A percentile compares a stretch with the other conserved stretches of the same genome.
Conservation (phyloP, 2,329 filamentous ascomycete genomes). For the Aspergillus alliaceus region DNA sequence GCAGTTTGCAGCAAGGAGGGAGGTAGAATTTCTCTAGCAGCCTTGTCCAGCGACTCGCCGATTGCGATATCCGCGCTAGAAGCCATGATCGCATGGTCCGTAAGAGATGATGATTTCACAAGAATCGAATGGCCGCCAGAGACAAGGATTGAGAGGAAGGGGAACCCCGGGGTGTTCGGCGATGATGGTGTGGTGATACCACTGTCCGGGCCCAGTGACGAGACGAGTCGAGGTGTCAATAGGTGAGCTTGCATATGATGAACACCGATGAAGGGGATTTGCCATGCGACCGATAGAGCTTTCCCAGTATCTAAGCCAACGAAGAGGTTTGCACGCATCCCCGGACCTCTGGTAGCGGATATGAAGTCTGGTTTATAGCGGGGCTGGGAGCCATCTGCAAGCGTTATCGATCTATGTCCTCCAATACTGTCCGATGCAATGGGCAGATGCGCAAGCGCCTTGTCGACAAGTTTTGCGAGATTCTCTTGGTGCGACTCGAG, state of each 20-base stretch:
- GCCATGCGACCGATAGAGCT: slow-evolving; percentile 80
- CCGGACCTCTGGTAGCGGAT: slow-evolving; percentile 86
- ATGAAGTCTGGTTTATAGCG: slow-evolving; percentile 72
- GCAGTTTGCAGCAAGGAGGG: slow-evolving; percentile 52
- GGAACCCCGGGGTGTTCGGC: slow-evolving; percentile 60
- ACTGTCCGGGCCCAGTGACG: slow-evolving; percentile 53
- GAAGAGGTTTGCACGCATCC: slow-evolving; percentile 77
- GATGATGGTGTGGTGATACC: slow-evolving; percentile 4
- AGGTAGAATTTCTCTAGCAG: slow-evolving; percentile 74
- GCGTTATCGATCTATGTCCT: slow-evolving; percentile 13
- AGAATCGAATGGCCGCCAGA: slow-evolving; percentile 92
- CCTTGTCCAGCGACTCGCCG: slow-evolving; percentile 87
- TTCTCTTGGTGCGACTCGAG: slow-evolving; percentile 72
- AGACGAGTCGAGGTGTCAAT: slow-evolving; percentile 76
- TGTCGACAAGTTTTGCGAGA: slow-evolving; percentile 66
- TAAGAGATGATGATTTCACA: slow-evolving; percentile 68
- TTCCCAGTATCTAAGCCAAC: slow-evolving; percentile 83
- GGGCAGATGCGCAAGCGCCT: slow-evolving; percentile 61
- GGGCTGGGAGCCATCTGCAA: slow-evolving; percentile 22
- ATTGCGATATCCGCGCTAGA: slow-evolving; percentile 78
- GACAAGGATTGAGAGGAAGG: slow-evolving; percentile 84
- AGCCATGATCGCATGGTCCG: slow-evolving; percentile 71
- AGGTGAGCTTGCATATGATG: slow-evolving; percentile 99
- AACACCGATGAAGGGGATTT: slow-evolving; percentile 77
- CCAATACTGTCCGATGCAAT: slow-evolving; percentile 19